Evolutionary conservation across 2,329 filamentous ascomycete species (phyloP), one percentile per base, ranked within the genome.

Genomic region (Dactylellina cionopaga): DNA sequence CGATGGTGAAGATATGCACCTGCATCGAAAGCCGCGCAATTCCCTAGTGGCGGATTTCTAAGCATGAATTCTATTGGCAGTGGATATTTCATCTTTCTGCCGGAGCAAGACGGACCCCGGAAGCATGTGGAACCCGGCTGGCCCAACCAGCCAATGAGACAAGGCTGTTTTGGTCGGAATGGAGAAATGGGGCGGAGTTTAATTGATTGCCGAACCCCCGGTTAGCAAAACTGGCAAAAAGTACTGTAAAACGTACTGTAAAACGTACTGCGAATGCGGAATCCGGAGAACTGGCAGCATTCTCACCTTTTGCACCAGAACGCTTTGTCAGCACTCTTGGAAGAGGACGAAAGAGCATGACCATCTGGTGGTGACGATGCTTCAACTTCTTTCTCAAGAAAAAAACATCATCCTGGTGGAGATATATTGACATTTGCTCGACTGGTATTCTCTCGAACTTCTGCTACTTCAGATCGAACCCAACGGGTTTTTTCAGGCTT

Each of bases 251-350:
- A n/a, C n/a, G n/a, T n/a, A n/a, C n/a, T n/a, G n/a, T 19, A 22
- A 22, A 24, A 39, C n/a, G 24, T 25, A 17, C 33, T 31, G 27
- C 60, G 51, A 56, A 49, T 33, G 19, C 39, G 60, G 41, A 65
- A 65, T 55, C 49, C 60, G 60, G 60, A 65, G 60, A 56, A 54
- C 58, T 63, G 58, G 58, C 59, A 47, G 59, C 25, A 55, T 66
- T 66, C 62, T 66, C 62, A 66, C 43, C 37, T 56, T 51, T 37
- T 25, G 24, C 41, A 44, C 35, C 11, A 39, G 31, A n/a, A 27
- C 37, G 60, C 51, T 66, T 66, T 66, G 62, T 66, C 62, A 66
- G 62, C 62, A 51, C 27, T 15, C 27, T 24, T 51, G 22, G 24
- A 33, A 6, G 4, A 9, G 46, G 17, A n/a, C 15, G n/a, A n/a